phyloP scores from a whole-genome alignment of 2,329 filamentous ascomycete species.

The Verticillium albo-atrum region DNA sequence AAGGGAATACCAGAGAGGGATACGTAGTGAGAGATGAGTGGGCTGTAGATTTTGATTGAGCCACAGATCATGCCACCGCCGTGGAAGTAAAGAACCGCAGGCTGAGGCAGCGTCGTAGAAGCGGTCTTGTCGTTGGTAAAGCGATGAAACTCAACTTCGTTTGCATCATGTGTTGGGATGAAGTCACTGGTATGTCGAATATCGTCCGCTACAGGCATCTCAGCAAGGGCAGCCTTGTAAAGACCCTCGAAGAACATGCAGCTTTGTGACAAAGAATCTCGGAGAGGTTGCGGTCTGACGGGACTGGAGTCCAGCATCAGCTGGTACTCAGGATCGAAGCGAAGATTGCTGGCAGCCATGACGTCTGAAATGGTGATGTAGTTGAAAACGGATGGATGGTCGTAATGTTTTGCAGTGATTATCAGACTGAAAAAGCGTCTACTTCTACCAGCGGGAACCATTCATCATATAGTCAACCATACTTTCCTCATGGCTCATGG shows the following conservation, averaged over 20 bases:
- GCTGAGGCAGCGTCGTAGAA: slow-evolving; percentile 2
- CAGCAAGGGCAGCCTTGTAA: neutral
- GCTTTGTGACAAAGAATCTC: slow-evolving; percentile 3
- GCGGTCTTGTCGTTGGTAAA: neutral
- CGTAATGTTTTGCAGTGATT: too few species aligned
- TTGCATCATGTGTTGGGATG: slow-evolving; percentile 4
- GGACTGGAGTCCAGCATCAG: slow-evolving; percentile 1
- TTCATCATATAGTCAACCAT: too few species aligned
- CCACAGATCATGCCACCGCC: slow-evolving; percentile 35
- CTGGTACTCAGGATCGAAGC: slow-evolving; percentile 7
- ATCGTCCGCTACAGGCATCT: slow-evolving; percentile 2
- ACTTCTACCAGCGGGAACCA: too few species aligned
- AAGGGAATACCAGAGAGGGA: slow-evolving; percentile 24
- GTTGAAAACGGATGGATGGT: too few species aligned
- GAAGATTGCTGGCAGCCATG: slow-evolving; percentile 3
- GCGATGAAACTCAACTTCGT: slow-evolving; percentile 1
- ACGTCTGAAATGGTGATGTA: neutral
- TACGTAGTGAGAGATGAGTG: slow-evolving; percentile 20
- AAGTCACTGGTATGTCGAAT: slow-evolving; percentile 4
- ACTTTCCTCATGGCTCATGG: too few species aligned
- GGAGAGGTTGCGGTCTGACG: neutral
- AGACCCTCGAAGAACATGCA: slow-evolving; percentile 1
- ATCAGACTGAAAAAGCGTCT: too few species aligned
- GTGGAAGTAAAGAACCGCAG: slow-evolving; percentile 32
- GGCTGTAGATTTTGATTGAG: slow-evolving; percentile 19